These are phyloP conservation scores for Chiua sp. DNA, from an alignment of 1,284 basidiomycete genomes.

Conservation along the genomic window DNA sequence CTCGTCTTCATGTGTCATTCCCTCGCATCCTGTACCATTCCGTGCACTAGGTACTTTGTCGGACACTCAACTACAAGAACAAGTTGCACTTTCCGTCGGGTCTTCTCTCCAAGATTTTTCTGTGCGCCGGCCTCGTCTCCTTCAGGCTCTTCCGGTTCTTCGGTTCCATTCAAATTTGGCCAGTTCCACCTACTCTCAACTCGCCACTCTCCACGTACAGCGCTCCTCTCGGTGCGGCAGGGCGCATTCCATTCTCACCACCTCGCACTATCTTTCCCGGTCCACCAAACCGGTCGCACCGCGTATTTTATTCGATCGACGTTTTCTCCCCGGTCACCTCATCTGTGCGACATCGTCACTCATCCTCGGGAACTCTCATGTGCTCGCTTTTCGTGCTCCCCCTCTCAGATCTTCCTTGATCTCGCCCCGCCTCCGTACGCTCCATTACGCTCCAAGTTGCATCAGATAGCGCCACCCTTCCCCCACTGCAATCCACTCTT, in stretches of 20 bases:
- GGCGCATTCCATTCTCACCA: slow-evolving; percentile 17
- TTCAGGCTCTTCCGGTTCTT: slow-evolving; percentile 23
- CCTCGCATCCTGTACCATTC: too few species aligned
- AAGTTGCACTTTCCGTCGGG: slow-evolving; percentile 11
- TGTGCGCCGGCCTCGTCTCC: slow-evolving; percentile 4
- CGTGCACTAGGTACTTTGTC: too few species aligned
- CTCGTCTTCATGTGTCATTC: neutral
- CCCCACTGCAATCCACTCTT: slow-evolving; percentile 3
- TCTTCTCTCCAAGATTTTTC: slow-evolving; percentile 14
- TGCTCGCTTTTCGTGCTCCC: slow-evolving; percentile 27
- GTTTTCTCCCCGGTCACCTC: slow-evolving; percentile 19
- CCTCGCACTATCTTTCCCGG: slow-evolving; percentile 14
- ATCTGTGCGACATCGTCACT: slow-evolving; percentile 6
- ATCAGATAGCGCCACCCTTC: slow-evolving; percentile 1
- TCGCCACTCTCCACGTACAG: too few species aligned
- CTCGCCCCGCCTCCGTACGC: slow-evolving; percentile 25
- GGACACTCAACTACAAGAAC: too few species aligned
- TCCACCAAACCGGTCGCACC: slow-evolving; percentile 31
- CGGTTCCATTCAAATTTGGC: slow-evolving; percentile 12
- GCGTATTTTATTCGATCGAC: slow-evolving; percentile 15
- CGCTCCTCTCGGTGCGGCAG: slow-evolving; percentile 21
- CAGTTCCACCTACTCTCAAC: slow-evolving; percentile 4
- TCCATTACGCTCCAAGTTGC: slow-evolving; percentile 2
- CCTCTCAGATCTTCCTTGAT: slow-evolving; percentile 32
- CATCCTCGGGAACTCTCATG: slow-evolving; percentile 26